Conservation (phyloP, 441 rosid genomes). For the Francoa sonchifolia region DNA sequence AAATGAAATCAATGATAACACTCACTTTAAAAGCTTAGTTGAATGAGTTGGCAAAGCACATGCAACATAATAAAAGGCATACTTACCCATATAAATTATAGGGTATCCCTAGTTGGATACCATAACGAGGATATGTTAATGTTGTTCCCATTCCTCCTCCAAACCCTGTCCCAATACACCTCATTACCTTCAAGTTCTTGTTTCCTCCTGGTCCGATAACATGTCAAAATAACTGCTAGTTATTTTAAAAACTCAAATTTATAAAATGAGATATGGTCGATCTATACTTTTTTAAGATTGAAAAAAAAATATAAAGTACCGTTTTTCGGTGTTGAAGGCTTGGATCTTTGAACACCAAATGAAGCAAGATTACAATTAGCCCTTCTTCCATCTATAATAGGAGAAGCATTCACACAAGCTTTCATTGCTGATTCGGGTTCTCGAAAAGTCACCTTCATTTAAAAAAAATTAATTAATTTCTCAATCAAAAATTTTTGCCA, state of each 20-base stretch:
- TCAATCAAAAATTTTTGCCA: no score
- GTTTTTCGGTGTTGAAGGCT: constrained; percentile 79
- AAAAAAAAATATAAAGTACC: constrained; percentile 21
- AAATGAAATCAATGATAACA: no score
- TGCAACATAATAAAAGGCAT: no score
- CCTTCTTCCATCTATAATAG: constrained; percentile 92
- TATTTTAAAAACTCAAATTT: no score
- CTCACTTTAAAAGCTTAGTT: no score
- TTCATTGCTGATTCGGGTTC: constrained; percentile 87
- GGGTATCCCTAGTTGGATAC: constrained; percentile 75
- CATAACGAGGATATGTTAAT: constrained; percentile 88
- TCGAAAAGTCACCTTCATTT: constrained; percentile 67
- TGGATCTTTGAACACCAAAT: constrained; percentile 85
- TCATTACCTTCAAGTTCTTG: constrained; percentile 54
- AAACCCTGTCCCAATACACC: constrained; percentile 62
- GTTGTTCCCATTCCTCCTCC: constrained; percentile 50
- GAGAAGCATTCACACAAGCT: constrained; percentile 84
- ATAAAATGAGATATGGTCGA: constrained; percentile 25
- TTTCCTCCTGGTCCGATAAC: constrained; percentile 34
- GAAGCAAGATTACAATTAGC: constrained; percentile 95
- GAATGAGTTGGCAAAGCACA: no score
- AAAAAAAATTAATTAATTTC: not conserved
- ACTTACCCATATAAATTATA: constrained; percentile 62
- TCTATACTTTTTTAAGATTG: not conserved
- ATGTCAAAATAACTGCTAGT: no score